Evolutionary conservation across 306 rosid species (phyloP).

Genomic region (Biancaea sappan): DNA sequence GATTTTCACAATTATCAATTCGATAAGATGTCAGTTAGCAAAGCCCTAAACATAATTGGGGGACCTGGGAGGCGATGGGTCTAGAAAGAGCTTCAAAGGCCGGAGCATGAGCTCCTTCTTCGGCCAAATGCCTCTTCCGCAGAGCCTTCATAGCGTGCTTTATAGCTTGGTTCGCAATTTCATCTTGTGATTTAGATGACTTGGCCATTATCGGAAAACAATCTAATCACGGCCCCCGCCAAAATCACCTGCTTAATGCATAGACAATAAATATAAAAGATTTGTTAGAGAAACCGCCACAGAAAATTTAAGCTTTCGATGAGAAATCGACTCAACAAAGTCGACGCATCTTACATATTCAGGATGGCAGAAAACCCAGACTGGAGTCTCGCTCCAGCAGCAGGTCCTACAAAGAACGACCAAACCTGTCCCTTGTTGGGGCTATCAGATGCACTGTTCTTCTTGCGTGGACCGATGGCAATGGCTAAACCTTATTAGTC

Average conservation of each 20-base stretch:
- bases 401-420: no score
- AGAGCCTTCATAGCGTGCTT: slow-evolving; percentile 81
- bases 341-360: not conserved
- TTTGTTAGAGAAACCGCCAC: not conserved
- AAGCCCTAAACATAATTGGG: slow-evolving; percentile 21
- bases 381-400: not conserved
- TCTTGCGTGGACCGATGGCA: no score
- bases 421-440: no score
- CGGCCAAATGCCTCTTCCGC: slow-evolving; percentile 82
- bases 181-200: slow-evolving; percentile 54
- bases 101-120: slow-evolving; percentile 98
- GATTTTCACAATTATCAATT: not conserved
- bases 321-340: not conserved
- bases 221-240: slow-evolving; percentile 1
- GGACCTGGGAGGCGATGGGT: slow-evolving; percentile 68
- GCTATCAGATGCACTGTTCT: no score
- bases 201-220: slow-evolving; percentile 29
- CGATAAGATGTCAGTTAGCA: not conserved
- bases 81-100: slow-evolving; percentile 73
- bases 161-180: slow-evolving; percentile 67
- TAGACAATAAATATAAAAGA: not conserved
- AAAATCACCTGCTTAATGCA: not conserved
- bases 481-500: no score
- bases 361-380: not conserved
- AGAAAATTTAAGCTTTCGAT: not conserved